Evolutionary conservation across 768 basidiomycete genomes (phyloP).

Genomic region (Cubamyces lactineus): DNA sequence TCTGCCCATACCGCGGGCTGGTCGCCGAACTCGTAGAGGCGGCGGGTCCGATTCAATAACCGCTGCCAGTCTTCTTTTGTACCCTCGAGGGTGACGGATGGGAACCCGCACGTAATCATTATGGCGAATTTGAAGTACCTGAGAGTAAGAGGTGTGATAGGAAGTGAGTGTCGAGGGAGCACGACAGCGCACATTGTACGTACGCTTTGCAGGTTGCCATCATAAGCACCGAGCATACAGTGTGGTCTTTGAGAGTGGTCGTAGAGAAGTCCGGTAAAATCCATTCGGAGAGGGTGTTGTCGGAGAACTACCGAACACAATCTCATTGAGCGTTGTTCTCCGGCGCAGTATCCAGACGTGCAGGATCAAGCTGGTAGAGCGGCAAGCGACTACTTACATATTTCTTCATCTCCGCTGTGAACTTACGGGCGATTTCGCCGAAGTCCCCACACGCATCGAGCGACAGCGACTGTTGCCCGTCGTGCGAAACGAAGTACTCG

Average conservation of each 20-base stretch:
- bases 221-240: constrained; percentile 33
- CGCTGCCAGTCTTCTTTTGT: constrained; percentile 29
- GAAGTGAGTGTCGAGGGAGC: not conserved
- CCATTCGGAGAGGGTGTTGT: constrained; percentile 33
- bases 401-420: constrained; percentile 33
- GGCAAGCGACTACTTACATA: constrained; percentile 3
- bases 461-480: constrained; percentile 36
- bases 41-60: constrained; percentile 24
- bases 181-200: not conserved
- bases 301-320: constrained; percentile 25
- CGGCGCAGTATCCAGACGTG: too few species aligned
- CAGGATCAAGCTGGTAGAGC: not conserved
- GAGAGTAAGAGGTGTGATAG: not conserved
- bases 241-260: constrained; percentile 33
- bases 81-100: constrained; percentile 32
- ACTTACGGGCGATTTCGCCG: constrained; percentile 32
- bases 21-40: constrained; percentile 31
- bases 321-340: not conserved
- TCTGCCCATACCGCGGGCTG: constrained; percentile 30
- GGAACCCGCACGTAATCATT: constrained; percentile 31
- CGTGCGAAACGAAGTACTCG: constrained; percentile 39
- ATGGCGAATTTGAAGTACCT: constrained; percentile 29
- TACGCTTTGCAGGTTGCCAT: constrained; percentile 34
- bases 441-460: constrained; percentile 34
- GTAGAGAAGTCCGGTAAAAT: constrained; percentile 37